These are phyloP conservation scores for Penicillium salamii DNA, from an alignment of 495 filamentous ascomycete species.

Conservation along the genomic window DNA sequence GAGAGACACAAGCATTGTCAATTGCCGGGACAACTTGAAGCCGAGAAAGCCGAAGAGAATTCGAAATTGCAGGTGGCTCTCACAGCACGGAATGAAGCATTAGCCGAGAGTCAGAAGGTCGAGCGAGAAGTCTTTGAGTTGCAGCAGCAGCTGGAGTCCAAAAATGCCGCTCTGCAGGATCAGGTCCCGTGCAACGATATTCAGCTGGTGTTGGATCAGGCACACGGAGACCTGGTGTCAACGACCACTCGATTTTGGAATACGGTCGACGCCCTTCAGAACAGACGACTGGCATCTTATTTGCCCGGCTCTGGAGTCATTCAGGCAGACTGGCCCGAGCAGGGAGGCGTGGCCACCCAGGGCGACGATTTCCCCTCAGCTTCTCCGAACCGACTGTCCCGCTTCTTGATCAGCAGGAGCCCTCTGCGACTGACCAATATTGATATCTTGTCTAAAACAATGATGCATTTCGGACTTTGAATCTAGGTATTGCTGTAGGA, in stretches of 20 bases:
- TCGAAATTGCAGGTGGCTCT: too few species aligned
- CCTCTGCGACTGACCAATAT: too few species aligned
- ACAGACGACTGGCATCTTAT: conserved; percentile 14
- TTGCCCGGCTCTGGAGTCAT: conserved; percentile 12
- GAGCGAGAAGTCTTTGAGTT: conserved; percentile 4
- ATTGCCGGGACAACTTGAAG: too few species aligned
- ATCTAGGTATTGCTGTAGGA: too few species aligned
- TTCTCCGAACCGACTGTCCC: background rate
- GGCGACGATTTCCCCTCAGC: background rate
- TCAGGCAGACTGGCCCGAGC: conserved; percentile 6
- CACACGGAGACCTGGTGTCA: conserved; percentile 11
- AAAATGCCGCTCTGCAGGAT: conserved; percentile 10
- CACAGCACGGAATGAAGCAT: background rate
- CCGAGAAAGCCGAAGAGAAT: too few species aligned
- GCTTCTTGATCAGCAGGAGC: too few species aligned
- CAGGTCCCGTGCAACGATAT: conserved; percentile 14
- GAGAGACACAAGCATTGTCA: too few species aligned
- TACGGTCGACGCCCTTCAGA: conserved; percentile 8
- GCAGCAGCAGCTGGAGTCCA: conserved; percentile 14
- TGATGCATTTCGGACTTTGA: too few species aligned
- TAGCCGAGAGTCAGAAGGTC: conserved; percentile 6
- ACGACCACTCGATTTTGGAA: conserved; percentile 11
- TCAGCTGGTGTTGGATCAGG: conserved; percentile 11
- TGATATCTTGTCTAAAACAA: too few species aligned
- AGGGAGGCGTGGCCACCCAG: background rate